These are phyloP conservation scores for Colletotrichum sp. DNA, from an alignment of 2,329 filamentous ascomycete genomes.

Conservation along the genomic window DNA sequence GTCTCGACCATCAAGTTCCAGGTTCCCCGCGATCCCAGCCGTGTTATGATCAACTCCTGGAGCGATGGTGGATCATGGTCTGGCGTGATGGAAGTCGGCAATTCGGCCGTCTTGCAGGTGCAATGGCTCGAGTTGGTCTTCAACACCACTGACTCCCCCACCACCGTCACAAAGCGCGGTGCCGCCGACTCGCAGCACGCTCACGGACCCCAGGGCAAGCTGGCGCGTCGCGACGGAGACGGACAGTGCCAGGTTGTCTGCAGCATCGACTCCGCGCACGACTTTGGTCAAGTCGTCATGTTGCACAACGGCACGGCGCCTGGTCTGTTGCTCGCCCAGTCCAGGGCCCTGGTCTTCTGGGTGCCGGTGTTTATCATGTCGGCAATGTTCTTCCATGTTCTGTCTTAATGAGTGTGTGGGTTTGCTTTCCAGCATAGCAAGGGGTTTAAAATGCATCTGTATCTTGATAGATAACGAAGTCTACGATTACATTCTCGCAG, in stretches of 20 bases:
- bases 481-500: not conserved
- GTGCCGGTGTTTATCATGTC: constrained; percentile 14
- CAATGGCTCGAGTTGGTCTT: constrained; percentile 69
- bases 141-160: constrained; percentile 40
- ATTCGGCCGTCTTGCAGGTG: constrained; percentile 60
- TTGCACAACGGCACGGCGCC: constrained; percentile 24
- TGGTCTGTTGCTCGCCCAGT: constrained; percentile 24
- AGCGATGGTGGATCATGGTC: constrained; percentile 65
- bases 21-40: constrained; percentile 55
- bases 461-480: not conserved
- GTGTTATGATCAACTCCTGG: constrained; percentile 65
- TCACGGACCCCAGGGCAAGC: not conserved
- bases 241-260: constrained; percentile 30
- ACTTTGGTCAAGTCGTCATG: constrained; percentile 43
- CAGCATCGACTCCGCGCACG: constrained; percentile 39
- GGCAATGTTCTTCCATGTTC: not conserved
- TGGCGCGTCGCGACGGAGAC: constrained; percentile 5
- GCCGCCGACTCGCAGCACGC: not conserved
- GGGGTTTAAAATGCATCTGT: not conserved
- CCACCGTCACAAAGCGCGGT: not conserved
- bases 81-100: constrained; percentile 59
- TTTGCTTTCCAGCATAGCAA: not conserved
- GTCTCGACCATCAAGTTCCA: constrained; percentile 60
- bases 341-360: constrained; percentile 20
- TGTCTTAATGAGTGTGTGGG: constrained; percentile 31